Evolutionary conservation across 2,329 filamentous ascomycete species (phyloP).

Genomic region (Fusarium lyarnte): DNA sequence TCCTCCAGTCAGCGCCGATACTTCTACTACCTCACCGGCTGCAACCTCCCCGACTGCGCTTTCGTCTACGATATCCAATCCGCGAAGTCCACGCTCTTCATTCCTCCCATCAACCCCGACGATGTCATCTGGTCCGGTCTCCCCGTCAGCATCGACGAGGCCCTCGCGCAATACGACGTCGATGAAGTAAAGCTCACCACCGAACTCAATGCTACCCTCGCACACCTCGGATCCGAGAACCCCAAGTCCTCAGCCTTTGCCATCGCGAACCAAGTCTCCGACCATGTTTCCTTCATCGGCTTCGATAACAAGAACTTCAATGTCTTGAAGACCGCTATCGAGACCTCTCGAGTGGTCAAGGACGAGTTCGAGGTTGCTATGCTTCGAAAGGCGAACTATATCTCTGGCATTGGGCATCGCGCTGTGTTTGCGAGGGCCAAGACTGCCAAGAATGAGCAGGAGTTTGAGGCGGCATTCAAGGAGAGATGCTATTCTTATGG

Average conservation of each 20-base stretch:
- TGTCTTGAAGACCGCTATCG: constrained; percentile 70
- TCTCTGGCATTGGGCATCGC: constrained; percentile 74
- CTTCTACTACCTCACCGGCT: constrained; percentile 96
- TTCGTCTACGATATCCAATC: constrained; percentile 82
- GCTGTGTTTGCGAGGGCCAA: constrained; percentile 69
- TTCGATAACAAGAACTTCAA: constrained; percentile 72
- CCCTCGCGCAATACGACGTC: constrained; percentile 79
- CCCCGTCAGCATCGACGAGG: constrained; percentile 80
- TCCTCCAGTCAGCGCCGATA: constrained; percentile 79
- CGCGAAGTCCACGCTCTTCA: constrained; percentile 83
- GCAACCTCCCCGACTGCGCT: constrained; percentile 79
- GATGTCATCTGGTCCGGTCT: constrained; percentile 94
- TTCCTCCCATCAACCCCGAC: constrained; percentile 88
- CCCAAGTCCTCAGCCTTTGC: constrained; percentile 69
- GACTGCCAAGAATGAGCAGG: constrained; percentile 77
- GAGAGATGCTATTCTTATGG: constrained; percentile 79
- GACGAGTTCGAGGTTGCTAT: constrained; percentile 79
- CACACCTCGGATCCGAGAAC: constrained; percentile 56
- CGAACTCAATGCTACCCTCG: constrained; percentile 79
- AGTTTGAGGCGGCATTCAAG: constrained; percentile 84
- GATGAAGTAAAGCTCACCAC: constrained; percentile 78
- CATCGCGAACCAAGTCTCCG: constrained; percentile 80
- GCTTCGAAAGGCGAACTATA: constrained; percentile 75
- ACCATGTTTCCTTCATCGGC: constrained; percentile 74
- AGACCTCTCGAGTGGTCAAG: constrained; percentile 75